Percentiles rank a stretch among this genome's conserved stretches.
Conservation (phyloP, 176 grass and related monocot genomes). For the Phoenix roebelenii region DNA sequence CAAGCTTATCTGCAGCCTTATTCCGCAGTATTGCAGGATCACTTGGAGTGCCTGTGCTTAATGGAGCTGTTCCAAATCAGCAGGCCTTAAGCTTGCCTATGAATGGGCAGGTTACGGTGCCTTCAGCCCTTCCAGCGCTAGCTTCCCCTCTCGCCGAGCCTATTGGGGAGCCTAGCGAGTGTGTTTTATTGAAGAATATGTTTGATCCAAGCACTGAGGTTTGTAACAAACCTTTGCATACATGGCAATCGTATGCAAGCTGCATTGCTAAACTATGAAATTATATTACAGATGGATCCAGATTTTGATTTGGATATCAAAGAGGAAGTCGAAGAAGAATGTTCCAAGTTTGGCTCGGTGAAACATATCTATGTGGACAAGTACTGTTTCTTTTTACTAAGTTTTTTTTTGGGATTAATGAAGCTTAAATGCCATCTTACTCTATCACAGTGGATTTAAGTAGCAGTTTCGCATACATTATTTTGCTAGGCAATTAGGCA, state of each 20-base stretch:
- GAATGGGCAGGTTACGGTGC: background rate
- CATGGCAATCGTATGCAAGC: too few relatives aligned
- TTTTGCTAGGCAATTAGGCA: background rate
- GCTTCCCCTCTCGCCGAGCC: background rate
- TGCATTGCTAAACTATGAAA: background rate
- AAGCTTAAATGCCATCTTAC: too few relatives aligned
- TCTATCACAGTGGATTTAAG: background rate
- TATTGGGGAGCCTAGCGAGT: conserved; percentile 4
- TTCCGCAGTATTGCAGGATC: background rate
- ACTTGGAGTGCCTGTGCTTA: background rate
- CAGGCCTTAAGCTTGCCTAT: background rate
- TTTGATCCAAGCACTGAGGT: conserved; percentile 20
- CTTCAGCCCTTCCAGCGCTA: conserved; percentile 1
- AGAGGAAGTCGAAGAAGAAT: conserved; percentile 80
- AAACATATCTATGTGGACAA: conserved; percentile 86
- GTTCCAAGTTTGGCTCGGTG: conserved; percentile 60
- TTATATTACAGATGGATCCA: conserved; percentile 42
- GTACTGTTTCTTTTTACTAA: conserved; percentile 27
- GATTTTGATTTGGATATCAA: conserved; percentile 89
- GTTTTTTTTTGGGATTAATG: background rate
- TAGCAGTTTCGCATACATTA: background rate
- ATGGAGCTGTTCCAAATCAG: background rate
- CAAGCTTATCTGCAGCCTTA: background rate
- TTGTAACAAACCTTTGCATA: background rate
- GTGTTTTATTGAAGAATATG: conserved; percentile 15